phyloP scores from a whole-genome alignment of 306 rosid genomes.

The Castanea mollissima region DNA sequence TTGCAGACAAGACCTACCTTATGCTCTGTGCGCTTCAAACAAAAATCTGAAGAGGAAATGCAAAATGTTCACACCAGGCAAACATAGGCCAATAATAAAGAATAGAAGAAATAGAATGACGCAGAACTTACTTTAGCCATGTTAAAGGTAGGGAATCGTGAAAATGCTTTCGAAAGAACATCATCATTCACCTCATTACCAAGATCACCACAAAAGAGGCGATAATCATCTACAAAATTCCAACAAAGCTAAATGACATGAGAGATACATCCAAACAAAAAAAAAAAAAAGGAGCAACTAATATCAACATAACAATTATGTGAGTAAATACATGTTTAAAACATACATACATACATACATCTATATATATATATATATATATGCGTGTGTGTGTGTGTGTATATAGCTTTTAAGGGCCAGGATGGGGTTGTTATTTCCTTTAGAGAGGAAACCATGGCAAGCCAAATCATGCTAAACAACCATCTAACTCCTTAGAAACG shows the following conservation, averaged over 20 bases:
- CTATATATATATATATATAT: too few species aligned
- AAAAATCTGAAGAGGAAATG: constrained; percentile 61
- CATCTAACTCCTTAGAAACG: background rate
- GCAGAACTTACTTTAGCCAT: constrained; percentile 76
- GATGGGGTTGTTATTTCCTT: too few species aligned
- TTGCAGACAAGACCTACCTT: constrained; percentile 56
- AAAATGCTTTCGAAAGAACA: constrained; percentile 89
- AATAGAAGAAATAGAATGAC: background rate
- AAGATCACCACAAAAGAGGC: constrained; percentile 91
- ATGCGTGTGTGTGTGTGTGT: too few species aligned
- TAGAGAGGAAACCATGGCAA: too few species aligned
- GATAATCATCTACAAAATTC: constrained; percentile 69
- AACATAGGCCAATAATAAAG: constrained; percentile 14
- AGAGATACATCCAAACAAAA: background rate
- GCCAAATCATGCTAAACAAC: background rate
- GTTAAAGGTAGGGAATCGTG: constrained; percentile 89
- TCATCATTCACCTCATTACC: constrained; percentile 99
- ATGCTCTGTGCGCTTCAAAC: constrained; percentile 56
- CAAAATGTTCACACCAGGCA: constrained; percentile 47
- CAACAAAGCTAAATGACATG: constrained; percentile 9
- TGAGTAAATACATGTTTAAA: background rate
- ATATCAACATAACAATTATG: background rate
- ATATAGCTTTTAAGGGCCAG: too few species aligned
- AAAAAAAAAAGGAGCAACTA: background rate
- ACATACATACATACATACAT: background rate